These are phyloP conservation scores for Diaporthe velutina DNA, from an alignment of 2,329 filamentous ascomycete genomes.

Conservation along the genomic window DNA sequence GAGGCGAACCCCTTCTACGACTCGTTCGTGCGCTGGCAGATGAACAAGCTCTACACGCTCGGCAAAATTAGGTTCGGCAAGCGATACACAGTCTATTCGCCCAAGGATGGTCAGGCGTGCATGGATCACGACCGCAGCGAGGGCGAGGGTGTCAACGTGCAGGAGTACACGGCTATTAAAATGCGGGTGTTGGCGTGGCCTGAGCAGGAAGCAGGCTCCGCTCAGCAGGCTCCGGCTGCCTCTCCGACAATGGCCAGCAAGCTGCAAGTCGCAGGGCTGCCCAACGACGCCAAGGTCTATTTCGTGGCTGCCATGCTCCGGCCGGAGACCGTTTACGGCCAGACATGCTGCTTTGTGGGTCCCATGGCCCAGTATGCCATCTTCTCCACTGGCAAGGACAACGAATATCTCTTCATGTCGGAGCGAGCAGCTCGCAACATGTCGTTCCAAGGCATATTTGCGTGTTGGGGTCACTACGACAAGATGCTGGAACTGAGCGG, in stretches of 20 bases:
- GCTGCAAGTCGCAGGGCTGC: constrained; percentile 3
- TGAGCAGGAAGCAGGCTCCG: neutral
- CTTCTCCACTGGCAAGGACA: constrained; percentile 7
- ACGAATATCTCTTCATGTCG: constrained; percentile 2
- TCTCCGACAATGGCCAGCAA: constrained; percentile 2
- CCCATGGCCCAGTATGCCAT: constrained; percentile 2
- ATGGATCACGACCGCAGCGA: constrained; percentile 7
- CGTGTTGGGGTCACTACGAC: constrained; percentile 7
- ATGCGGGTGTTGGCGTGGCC: constrained; percentile 5
- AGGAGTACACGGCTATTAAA: neutral
- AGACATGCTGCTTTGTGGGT: neutral
- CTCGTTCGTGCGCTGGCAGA: constrained; percentile 6
- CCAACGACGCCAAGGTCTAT: constrained; percentile 1
- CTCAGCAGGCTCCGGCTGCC: neutral
- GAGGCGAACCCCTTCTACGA: constrained; percentile 7
- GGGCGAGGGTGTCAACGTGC: constrained; percentile 5
- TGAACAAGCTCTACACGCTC: constrained; percentile 3
- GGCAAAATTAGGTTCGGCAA: neutral
- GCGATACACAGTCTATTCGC: constrained; percentile 5
- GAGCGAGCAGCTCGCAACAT: constrained; percentile 3
- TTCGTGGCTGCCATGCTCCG: constrained; percentile 1
- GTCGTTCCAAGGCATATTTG: constrained; percentile 2
- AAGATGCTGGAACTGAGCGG: constrained; percentile 5
- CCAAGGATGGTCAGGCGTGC: constrained; percentile 3
- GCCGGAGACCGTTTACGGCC: neutral